phyloP scores from a whole-genome alignment of 768 basidiomycete genomes.

The Megacollybia marginata region DNA sequence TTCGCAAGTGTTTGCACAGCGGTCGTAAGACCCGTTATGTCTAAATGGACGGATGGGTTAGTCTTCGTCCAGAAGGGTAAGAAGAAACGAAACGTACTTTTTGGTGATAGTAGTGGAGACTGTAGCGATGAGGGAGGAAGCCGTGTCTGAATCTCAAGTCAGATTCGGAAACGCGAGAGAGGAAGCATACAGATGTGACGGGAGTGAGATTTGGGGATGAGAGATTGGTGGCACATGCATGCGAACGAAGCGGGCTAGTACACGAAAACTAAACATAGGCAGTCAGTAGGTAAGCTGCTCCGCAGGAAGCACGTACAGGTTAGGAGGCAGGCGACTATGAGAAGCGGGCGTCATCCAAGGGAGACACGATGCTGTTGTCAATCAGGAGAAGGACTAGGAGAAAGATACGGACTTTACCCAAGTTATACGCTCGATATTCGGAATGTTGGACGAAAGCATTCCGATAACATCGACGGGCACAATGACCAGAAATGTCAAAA shows the following conservation, averaged over 20 bases:
- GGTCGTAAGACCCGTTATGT: too few relatives aligned
- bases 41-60: neutral
- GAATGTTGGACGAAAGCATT: slow-evolving; percentile 29
- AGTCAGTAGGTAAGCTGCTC: neutral
- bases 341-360: slow-evolving; percentile 40
- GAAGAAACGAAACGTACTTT: slow-evolving; percentile 18
- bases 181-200: too few relatives aligned
- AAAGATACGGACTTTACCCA: slow-evolving; percentile 36
- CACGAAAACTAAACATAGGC: slow-evolving; percentile 41
- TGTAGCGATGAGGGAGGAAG: slow-evolving; percentile 67
- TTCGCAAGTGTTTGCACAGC: slow-evolving; percentile 36
- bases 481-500: slow-evolving; percentile 56
- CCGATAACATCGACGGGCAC: too few relatives aligned
- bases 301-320: slow-evolving; percentile 30
- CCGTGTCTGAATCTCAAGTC: slow-evolving; percentile 39
- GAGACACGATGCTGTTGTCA: slow-evolving; percentile 19
- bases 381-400: neutral
- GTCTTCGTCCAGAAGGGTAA: neutral
- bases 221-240: too few relatives aligned
- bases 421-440: slow-evolving; percentile 33
- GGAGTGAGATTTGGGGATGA: too few relatives aligned
- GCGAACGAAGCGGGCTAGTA: slow-evolving; percentile 44
- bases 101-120: slow-evolving; percentile 50
- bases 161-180: neutral
- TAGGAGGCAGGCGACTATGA: slow-evolving; percentile 40